A percentile compares a stretch with the other conserved stretches of the same genome.
phyloP scores from a whole-genome alignment of 164 flowering plant genomes.

The Echeveria elegans region DNA sequence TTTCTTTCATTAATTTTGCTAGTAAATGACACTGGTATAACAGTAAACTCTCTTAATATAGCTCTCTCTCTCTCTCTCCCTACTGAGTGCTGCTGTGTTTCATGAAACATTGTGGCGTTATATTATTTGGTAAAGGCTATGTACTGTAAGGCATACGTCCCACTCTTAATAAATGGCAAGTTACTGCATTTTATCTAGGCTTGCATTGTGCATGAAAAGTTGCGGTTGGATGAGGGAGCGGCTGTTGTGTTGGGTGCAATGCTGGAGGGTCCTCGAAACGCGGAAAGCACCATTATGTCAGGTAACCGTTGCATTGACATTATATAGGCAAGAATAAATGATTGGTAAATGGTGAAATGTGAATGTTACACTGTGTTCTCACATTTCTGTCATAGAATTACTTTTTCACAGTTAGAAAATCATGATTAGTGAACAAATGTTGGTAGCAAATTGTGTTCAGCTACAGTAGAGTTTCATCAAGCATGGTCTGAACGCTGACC shows the following conservation, averaged over 20 bases:
- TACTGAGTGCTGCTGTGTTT: neutral
- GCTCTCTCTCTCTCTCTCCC: neutral
- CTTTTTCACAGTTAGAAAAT: neutral
- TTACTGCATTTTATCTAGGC: conserved; percentile 30
- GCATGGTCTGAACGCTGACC: too few relatives aligned
- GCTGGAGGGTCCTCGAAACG: conserved; percentile 41
- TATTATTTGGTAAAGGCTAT: neutral
- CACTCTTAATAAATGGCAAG: neutral
- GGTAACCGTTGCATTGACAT: conserved; percentile 28
- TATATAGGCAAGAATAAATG: neutral
- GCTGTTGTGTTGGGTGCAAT: conserved; percentile 57
- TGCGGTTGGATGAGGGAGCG: conserved; percentile 48
- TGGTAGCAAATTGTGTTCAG: neutral
- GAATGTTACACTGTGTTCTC: neutral
- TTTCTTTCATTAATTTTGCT: too few relatives aligned
- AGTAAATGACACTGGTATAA: too few relatives aligned
- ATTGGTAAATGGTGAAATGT: too few relatives aligned
- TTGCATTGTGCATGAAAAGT: conserved; percentile 54
- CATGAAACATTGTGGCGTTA: neutral
- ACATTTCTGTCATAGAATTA: neutral
- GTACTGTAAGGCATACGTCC: neutral
- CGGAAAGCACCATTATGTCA: conserved; percentile 50
- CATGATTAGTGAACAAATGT: neutral
- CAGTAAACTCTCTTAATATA: too few relatives aligned
- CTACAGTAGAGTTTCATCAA: too few relatives aligned